phyloP scores from a whole-genome alignment of 306 rosid species.

The Mucuna pruriens region DNA sequence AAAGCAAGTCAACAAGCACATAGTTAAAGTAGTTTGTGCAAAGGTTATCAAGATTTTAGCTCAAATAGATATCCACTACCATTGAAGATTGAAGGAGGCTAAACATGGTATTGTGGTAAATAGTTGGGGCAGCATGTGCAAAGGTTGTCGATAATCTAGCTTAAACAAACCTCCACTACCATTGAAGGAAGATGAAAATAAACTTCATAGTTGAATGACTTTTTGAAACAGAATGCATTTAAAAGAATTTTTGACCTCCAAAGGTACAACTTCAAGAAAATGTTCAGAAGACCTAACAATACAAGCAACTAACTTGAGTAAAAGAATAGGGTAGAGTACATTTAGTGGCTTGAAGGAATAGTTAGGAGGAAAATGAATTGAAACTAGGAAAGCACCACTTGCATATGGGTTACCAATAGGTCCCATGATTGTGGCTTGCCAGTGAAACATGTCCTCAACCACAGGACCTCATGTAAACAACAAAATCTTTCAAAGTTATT shows the following conservation, averaged over 20 bases:
- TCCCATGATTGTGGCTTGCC: conserved; percentile 97
- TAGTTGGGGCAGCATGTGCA: not conserved
- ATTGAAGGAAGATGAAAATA: not conserved
- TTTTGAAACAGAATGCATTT: not conserved
- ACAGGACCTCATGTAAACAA: conserved; percentile 69
- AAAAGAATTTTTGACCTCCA: not conserved
- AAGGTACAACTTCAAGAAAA: conserved; percentile 9
- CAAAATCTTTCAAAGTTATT: not conserved
- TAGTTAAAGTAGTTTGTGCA: not conserved
- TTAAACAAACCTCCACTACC: not conserved
- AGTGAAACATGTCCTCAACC: conserved; percentile 95
- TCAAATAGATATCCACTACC: not conserved
- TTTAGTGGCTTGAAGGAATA: conserved; percentile 95
- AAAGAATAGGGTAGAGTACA: conserved; percentile 43
- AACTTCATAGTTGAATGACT: not conserved
- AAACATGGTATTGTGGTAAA: not conserved
- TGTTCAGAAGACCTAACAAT: not conserved
- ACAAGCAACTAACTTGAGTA: not conserved
- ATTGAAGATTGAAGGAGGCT: not conserved
- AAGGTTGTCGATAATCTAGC: not conserved
- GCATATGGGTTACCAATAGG: no score
- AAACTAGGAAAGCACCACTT: conserved; percentile 85
- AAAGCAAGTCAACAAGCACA: not conserved
- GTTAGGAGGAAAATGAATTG: conserved; percentile 86
- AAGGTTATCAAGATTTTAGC: not conserved